Evolutionary conservation across 495 filamentous ascomycete species (phyloP).

Genomic region (Letharia lupina): DNA sequence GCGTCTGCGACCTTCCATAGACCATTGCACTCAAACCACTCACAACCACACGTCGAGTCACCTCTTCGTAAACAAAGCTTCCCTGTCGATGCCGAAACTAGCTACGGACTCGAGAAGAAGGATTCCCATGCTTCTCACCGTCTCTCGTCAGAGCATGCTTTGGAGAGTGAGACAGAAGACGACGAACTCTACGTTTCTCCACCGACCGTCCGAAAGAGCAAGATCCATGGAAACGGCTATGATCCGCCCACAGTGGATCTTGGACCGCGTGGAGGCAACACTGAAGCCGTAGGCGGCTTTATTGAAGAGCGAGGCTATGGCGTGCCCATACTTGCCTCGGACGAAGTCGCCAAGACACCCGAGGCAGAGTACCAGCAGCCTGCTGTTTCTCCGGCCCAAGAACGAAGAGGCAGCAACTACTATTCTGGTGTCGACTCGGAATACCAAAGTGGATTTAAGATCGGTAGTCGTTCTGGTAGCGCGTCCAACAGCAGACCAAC

Average conservation of each 20-base stretch:
- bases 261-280: slow-evolving; percentile 40
- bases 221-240: slow-evolving; percentile 50
- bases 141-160: slow-evolving; percentile 28
- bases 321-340: slow-evolving; percentile 82
- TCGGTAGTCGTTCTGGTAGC: slow-evolving; percentile 43
- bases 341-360: slow-evolving; percentile 78
- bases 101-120: slow-evolving; percentile 25
- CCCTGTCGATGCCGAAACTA: slow-evolving; percentile 32
- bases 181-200: slow-evolving; percentile 70
- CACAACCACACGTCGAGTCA: slow-evolving; percentile 47
- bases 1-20: slow-evolving; percentile 35
- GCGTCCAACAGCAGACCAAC: slow-evolving; percentile 57
- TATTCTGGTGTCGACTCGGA: slow-evolving; percentile 40
- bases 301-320: slow-evolving; percentile 47
- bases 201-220: slow-evolving; percentile 53
- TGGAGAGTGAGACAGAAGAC: slow-evolving; percentile 43
- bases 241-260: slow-evolving; percentile 38
- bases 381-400: slow-evolving; percentile 62
- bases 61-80: slow-evolving; percentile 48
- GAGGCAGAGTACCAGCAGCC: slow-evolving; percentile 55
- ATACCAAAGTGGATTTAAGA: slow-evolving; percentile 20
- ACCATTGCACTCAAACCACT: slow-evolving; percentile 34
- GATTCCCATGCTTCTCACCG: slow-evolving; percentile 21
- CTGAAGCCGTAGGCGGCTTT: slow-evolving; percentile 40
- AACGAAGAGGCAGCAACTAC: slow-evolving; percentile 50